A percentile compares a stretch with the other conserved stretches of the same genome.
Conservation (phyloP, 2,329 filamentous ascomycete species). For the Blumeria hordei region DNA sequence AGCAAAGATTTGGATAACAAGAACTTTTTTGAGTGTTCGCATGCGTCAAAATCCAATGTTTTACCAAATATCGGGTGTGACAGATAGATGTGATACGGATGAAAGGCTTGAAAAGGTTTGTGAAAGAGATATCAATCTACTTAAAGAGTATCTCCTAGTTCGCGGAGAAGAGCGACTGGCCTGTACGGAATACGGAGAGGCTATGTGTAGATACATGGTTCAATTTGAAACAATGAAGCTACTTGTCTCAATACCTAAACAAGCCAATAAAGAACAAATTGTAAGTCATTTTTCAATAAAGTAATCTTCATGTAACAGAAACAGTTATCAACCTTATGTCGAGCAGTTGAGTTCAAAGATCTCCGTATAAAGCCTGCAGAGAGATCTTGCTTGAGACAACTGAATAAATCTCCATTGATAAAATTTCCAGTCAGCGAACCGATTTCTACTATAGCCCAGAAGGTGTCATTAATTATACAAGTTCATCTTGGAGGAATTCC, state of each 20-base stretch:
- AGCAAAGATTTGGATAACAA: conserved; percentile 49
- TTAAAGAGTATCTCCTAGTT: conserved; percentile 36
- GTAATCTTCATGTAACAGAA: conserved; percentile 6
- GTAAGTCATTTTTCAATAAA: conserved; percentile 23
- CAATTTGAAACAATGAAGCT: conserved; percentile 57
- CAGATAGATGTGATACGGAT: conserved; percentile 27
- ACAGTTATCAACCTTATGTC: conserved; percentile 40
- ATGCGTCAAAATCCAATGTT: conserved; percentile 44
- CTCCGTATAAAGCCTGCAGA: conserved; percentile 48
- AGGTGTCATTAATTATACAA: conserved; percentile 58
- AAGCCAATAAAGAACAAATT: conserved; percentile 39
- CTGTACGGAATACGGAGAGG: conserved; percentile 48
- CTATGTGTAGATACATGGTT: conserved; percentile 67
- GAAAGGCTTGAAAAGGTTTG: conserved; percentile 47
- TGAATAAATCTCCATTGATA: conserved; percentile 46
- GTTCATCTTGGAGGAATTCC: conserved; percentile 44
- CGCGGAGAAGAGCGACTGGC: conserved; percentile 23
- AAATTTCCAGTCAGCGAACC: conserved; percentile 47
- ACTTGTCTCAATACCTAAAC: conserved; percentile 35
- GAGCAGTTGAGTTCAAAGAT: conserved; percentile 49
- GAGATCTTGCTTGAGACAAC: conserved; percentile 40
- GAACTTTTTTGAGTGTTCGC: conserved; percentile 58
- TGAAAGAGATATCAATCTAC: conserved; percentile 37
- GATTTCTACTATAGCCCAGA: conserved; percentile 42
- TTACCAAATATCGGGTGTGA: conserved; percentile 38